A percentile compares a stretch with the other conserved stretches of the same genome.
These are phyloP conservation scores for Mortierella sp. DNA, from an alignment of 371 early-diverging fungal species.

Conservation along the genomic window DNA sequence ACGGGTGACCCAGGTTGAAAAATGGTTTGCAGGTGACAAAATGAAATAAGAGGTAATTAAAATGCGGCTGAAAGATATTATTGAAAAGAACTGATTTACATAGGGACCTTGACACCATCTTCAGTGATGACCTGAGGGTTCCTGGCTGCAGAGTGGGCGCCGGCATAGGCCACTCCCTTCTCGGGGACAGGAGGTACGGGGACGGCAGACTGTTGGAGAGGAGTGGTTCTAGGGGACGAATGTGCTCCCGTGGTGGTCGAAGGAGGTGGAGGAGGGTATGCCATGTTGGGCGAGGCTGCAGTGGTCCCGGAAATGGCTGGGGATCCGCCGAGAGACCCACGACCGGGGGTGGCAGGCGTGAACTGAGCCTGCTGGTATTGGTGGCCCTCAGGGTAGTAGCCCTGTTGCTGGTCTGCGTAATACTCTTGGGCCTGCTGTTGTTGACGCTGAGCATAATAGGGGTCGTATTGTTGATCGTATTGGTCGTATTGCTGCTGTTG, in stretches of 20 bases:
- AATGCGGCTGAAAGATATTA: conserved; percentile 2
- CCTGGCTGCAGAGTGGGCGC: conserved; percentile 9
- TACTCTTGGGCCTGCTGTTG: conserved; percentile 19
- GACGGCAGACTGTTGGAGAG: conserved; percentile 8
- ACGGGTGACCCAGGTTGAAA: conserved; percentile 10
- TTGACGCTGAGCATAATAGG: conserved; percentile 43
- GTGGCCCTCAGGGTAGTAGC: conserved; percentile 19
- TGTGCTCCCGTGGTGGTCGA: conserved; percentile 13
- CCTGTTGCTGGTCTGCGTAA: conserved; percentile 20
- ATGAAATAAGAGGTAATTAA: background rate
- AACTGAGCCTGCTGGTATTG: conserved; percentile 30
- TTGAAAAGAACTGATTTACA: background rate
- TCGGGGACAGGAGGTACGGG: conserved; percentile 12
- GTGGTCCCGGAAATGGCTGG: conserved; percentile 15
- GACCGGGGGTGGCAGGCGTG: conserved; percentile 15
- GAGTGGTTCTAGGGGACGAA: conserved; percentile 19
- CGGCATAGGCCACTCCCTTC: conserved; percentile 11
- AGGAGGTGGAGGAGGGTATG: conserved; percentile 24
- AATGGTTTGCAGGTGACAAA: background rate
- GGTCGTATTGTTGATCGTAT: conserved; percentile 26
- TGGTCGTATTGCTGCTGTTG: conserved; percentile 9
- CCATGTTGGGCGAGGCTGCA: background rate
- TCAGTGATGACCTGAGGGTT: conserved; percentile 23
- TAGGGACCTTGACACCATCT: conserved; percentile 19
- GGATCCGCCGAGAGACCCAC: conserved; percentile 5